phyloP scores from a whole-genome alignment of 805 yeast species.

The Torulaspora quercuum region DNA sequence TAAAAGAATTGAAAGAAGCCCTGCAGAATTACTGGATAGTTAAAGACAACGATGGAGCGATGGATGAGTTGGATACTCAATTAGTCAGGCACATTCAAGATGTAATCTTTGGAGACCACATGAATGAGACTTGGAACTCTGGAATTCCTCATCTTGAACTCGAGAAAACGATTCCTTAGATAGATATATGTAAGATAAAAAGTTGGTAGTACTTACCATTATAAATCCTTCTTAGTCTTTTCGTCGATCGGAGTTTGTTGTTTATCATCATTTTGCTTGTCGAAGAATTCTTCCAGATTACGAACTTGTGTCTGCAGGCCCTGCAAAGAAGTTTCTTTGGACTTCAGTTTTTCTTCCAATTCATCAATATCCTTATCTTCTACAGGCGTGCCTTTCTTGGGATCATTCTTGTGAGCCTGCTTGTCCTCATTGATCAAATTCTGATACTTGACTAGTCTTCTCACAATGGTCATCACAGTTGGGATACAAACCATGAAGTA shows the following conservation, averaged over 20 bases:
- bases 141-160: constrained; percentile 36
- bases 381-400: constrained; percentile 16
- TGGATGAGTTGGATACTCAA: constrained; percentile 43
- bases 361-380: constrained; percentile 35
- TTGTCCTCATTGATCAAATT: constrained; percentile 27
- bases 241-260: constrained; percentile 10
- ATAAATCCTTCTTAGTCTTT: constrained; percentile 32
- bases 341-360: constrained; percentile 38
- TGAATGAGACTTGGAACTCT: constrained; percentile 64
- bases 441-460: constrained; percentile 50
- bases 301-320: constrained; percentile 50
- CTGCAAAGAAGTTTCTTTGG: constrained; percentile 44
- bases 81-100: constrained; percentile 44
- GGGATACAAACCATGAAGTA: constrained; percentile 53
- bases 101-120: constrained; percentile 48
- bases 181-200: too few relatives aligned
- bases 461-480: constrained; percentile 51
- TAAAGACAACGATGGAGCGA: constrained; percentile 29
- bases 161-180: too few relatives aligned
- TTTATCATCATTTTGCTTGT: constrained; percentile 37
- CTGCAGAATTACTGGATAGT: constrained; percentile 53
- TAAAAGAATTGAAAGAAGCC: constrained; percentile 63
- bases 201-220: too few relatives aligned
- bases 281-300: constrained; percentile 50
- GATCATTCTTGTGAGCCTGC: constrained; percentile 15